Evolutionary conservation across 1,284 basidiomycete species (phyloP), one percentile per base, ranked within the genome.

Genomic region (Trichosporon sp.): DNA sequence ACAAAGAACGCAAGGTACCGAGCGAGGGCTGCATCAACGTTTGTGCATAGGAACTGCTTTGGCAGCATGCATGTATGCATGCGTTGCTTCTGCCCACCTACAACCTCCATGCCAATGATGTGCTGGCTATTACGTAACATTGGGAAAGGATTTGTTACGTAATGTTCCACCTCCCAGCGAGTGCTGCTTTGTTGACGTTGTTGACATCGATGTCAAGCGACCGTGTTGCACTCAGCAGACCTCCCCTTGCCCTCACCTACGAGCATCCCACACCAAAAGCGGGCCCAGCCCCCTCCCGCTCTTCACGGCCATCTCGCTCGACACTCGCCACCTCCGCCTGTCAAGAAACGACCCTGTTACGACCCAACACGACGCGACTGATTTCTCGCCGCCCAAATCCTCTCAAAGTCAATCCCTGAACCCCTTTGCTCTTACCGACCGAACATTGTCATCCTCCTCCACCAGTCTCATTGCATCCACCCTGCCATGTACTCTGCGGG

Each of bases 281-380:
- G 48, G 48, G 48, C 48, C 1, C 19, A 19, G 48, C n/a, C 48
- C 48, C n/a, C n/a, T 21, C 48, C 48, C 48, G 48, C 48, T 19
- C 6, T 8, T 19, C 48, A 51, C 48, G n/a, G 5, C 5, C 48
- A 16, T 43, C 19, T 12, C 31, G 26, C 65, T 65, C 31, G 43
- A 32, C 32, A 35, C 48, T 21, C 16, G 11, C 26, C 16, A 65
- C 35, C 51, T 48, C 19, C 14, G 12, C 12, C 4, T 61, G 56
- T 61, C 32, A 26, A 11, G 56, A 11, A 32, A 61, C 56, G 56
- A 61, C 56, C 10, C 14, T 61, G 56, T 61, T 16, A 61, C 56
- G 56, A 43, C 43, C 10, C 26, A 5, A 26, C 32, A 16, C 32
- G 31, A 63, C 69, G 66, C 69, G 69, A 70, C 69, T 70, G 69